Base-by-base conservation (phyloP, 2,329 filamentous ascomycete genomes). In the Clarireedia monteithiana region DNA sequence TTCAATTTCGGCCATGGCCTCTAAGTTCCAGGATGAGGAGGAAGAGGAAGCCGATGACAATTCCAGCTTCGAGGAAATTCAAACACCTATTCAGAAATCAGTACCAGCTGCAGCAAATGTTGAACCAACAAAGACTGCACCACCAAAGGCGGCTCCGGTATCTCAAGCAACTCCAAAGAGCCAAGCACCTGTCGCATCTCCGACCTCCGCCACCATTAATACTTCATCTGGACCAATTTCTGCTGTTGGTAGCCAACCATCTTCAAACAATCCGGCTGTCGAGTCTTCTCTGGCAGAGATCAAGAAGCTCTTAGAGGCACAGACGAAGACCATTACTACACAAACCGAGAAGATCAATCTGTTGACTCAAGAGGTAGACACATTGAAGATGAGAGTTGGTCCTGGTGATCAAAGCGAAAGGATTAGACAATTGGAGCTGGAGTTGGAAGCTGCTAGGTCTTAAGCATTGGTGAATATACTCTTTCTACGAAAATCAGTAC, bases 61-160 rank as follows among this genome's bases (percentile, higher is more conserved):
- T 27, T 92, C 89, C 1, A 89, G 86, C 73, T 96, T 96, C 63
- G 91, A 96, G 68, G 90, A 96, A 68, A 80, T 94, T 34, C 72
- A 86, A 34, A 90, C 89, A 68, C 88, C 89, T 20, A 74, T 81
- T 10, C 86, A 89, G 64, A 85, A 87, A 48, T 66, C 70, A 3
- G 66, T 69, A 20, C 69, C 70, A 15, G 60, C 66, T 34, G 64
- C 70, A 23, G 70, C 72, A 26, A 76, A 75, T 23, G 69, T 70
- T 4, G 65, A 66, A 34, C 71, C 76, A 2, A 60, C 72, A 58
- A 64, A 61, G 48, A 61, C 59, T 5, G 58, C 63, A 27, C 59
- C 65, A 34, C 62, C 62, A 34, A 66, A 72, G 27, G 68, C 75
- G 38, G 56, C 62, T 23, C 64, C 64, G 23, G 60, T 62, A 5